A percentile compares a stretch with the other conserved stretches of the same genome.
phyloP scores from a whole-genome alignment of 108 stramenopile species.

The Pseudonitzschia pungens region DNA sequence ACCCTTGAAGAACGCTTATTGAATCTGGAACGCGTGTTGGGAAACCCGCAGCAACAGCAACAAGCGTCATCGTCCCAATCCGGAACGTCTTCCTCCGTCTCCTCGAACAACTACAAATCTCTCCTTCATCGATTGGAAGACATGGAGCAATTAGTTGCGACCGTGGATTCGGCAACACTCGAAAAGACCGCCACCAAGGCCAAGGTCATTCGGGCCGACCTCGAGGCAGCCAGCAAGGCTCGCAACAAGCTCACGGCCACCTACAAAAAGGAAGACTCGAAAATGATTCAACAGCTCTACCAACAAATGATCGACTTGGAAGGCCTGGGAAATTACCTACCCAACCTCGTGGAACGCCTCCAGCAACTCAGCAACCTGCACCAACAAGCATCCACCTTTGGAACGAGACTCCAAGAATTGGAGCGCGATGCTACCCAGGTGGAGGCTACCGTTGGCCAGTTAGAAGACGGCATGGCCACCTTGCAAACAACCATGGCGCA shows the following conservation, averaged over 20 bases:
- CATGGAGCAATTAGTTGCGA: constrained; percentile 36
- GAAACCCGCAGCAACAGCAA: constrained; percentile 18
- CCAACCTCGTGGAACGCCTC: constrained; percentile 61
- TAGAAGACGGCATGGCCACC: constrained; percentile 55
- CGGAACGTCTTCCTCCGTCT: neutral
- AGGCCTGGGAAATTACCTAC: constrained; percentile 59
- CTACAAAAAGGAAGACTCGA: constrained; percentile 53
- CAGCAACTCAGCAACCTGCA: constrained; percentile 64
- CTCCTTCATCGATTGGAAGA: constrained; percentile 49
- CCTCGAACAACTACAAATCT: constrained; percentile 21
- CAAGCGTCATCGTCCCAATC: neutral
- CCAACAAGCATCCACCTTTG: constrained; percentile 58
- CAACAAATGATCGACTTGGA: constrained; percentile 71
- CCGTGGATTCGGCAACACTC: constrained; percentile 37
- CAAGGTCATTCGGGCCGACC: constrained; percentile 64
- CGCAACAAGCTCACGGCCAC: constrained; percentile 51
- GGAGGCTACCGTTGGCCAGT: constrained; percentile 33
- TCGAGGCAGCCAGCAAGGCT: constrained; percentile 70
- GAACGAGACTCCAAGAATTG: constrained; percentile 40
- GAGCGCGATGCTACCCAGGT: constrained; percentile 51
- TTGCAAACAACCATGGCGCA: constrained; percentile 58
- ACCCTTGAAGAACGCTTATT: constrained; percentile 42
- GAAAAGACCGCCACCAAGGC: constrained; percentile 52
- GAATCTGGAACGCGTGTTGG: constrained; percentile 42
- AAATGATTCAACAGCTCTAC: constrained; percentile 69